Conservation (phyloP, 768 basidiomycete genomes). For the Grammothele lineata region DNA sequence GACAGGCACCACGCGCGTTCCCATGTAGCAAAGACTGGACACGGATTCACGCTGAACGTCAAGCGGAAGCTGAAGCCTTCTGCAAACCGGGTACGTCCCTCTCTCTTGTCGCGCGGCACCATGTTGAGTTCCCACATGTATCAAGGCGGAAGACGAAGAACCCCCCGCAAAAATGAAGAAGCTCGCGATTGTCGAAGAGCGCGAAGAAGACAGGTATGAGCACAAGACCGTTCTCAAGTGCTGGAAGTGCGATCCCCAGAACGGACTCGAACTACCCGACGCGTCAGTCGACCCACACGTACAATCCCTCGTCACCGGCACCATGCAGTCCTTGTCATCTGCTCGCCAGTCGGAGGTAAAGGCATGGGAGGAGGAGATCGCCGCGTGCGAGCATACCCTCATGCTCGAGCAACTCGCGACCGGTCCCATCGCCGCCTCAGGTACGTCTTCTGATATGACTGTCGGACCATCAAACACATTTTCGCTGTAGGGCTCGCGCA, state of each 20-base stretch:
- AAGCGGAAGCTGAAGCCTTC: constrained; percentile 65
- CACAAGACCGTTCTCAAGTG: constrained; percentile 62
- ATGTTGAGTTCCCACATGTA: too few relatives aligned
- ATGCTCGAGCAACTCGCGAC: constrained; percentile 46
- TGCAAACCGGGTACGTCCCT: constrained; percentile 55
- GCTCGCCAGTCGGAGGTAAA: constrained; percentile 92
- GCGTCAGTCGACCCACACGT: constrained; percentile 39
- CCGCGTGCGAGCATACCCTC: constrained; percentile 77
- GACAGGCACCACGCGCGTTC: constrained; percentile 68
- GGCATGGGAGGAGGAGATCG: constrained; percentile 96
- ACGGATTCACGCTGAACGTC: constrained; percentile 76
- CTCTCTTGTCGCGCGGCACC: too few relatives aligned
- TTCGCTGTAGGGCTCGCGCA: constrained; percentile 63
- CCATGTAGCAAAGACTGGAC: constrained; percentile 70
- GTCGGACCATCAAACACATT: too few relatives aligned
- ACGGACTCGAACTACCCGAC: constrained; percentile 43
- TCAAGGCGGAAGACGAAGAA: constrained; percentile 71
- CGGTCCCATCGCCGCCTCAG: constrained; percentile 48
- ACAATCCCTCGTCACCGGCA: constrained; percentile 52
- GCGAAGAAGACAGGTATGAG: constrained; percentile 87
- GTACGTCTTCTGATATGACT: constrained; percentile 28
- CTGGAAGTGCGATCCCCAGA: constrained; percentile 62
- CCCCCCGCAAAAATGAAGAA: constrained; percentile 89
- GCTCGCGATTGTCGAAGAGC: constrained; percentile 82
- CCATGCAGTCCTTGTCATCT: constrained; percentile 82